These are phyloP conservation scores for Bruguiera parviflora DNA, from an alignment of 345 rosid genomes.

Conservation along the genomic window DNA sequence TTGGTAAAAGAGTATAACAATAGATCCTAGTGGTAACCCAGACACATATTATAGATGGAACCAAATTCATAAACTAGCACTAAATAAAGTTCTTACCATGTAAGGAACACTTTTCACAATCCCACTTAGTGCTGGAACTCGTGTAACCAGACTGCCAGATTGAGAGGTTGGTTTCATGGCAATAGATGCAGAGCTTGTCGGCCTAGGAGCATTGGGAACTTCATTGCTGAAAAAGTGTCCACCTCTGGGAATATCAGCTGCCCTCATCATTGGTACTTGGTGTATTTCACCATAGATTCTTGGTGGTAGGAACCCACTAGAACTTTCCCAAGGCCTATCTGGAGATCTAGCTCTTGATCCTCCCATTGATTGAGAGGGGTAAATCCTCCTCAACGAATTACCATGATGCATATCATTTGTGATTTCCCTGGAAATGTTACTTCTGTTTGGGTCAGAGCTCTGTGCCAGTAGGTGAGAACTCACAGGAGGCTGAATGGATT, in stretches of 20 bases:
- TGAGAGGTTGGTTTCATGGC: slow-evolving; percentile 12
- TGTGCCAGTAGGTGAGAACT: slow-evolving; percentile 12
- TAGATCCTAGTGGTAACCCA: not conserved
- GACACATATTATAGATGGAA: not conserved
- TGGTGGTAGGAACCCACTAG: slow-evolving; percentile 20
- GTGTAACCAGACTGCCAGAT: slow-evolving; percentile 8
- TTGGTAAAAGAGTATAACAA: not conserved
- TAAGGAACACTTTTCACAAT: slow-evolving; percentile 17
- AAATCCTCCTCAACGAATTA: slow-evolving; percentile 19
- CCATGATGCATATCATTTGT: slow-evolving; percentile 14
- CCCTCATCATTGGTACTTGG: slow-evolving; percentile 18
- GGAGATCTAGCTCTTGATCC: slow-evolving; percentile 33
- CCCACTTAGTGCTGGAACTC: slow-evolving; percentile 19
- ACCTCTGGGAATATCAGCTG: slow-evolving; percentile 15
- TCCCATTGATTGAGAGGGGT: slow-evolving; percentile 22
- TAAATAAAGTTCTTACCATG: slow-evolving; percentile 29
- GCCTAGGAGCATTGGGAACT: slow-evolving; percentile 16
- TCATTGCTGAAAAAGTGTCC: slow-evolving; percentile 10
- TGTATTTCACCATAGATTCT: slow-evolving; percentile 21
- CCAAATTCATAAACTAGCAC: slow-evolving; percentile 5
- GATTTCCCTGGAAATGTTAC: slow-evolving; percentile 22
- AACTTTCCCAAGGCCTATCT: slow-evolving; percentile 12
- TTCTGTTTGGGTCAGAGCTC: slow-evolving; percentile 20
- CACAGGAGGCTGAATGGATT: slow-evolving; percentile 8
- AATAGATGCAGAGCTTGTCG: slow-evolving; percentile 1